A percentile compares a stretch with the other conserved stretches of the same genome.
These are phyloP conservation scores for Lagerstroemia speciosa DNA, from an alignment of 345 rosid genomes.

Conservation along the genomic window DNA sequence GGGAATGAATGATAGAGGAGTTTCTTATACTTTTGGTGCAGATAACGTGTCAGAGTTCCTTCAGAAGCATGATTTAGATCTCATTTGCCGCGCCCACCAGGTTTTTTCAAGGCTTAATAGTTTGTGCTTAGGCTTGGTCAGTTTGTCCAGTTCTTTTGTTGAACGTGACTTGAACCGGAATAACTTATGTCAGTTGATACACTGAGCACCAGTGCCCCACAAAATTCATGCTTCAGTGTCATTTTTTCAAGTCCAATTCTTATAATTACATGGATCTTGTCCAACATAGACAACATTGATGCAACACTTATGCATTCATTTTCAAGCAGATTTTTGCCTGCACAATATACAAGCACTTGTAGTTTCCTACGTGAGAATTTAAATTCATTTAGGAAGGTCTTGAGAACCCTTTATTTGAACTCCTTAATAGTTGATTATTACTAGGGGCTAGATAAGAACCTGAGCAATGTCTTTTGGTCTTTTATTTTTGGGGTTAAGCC, in stretches of 20 bases:
- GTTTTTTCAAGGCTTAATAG: slow-evolving; percentile 20
- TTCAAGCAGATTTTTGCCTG: neutral
- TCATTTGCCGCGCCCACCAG: slow-evolving; percentile 90
- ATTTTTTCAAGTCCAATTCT: neutral
- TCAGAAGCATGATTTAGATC: slow-evolving; percentile 69
- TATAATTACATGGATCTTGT: neutral
- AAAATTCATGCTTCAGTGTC: neutral
- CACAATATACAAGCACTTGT: too few relatives aligned
- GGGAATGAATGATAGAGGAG: slow-evolving; percentile 90
- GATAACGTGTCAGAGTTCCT: slow-evolving; percentile 71
- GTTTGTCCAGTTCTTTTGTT: neutral
- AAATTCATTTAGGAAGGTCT: neutral
- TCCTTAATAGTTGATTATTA: neutral
- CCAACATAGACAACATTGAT: neutral
- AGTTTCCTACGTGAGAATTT: too few relatives aligned
- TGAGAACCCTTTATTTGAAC: neutral
- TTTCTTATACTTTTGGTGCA: slow-evolving; percentile 56
- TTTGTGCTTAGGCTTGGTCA: neutral
- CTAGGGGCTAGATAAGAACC: neutral
- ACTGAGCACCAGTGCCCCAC: too few relatives aligned
- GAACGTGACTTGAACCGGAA: neutral
- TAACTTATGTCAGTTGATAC: neutral
- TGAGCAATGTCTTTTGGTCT: neutral
- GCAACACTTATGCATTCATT: neutral
- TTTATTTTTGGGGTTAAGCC: neutral